phyloP scores from a whole-genome alignment of 345 rosid genomes.

The Firmiana major region DNA sequence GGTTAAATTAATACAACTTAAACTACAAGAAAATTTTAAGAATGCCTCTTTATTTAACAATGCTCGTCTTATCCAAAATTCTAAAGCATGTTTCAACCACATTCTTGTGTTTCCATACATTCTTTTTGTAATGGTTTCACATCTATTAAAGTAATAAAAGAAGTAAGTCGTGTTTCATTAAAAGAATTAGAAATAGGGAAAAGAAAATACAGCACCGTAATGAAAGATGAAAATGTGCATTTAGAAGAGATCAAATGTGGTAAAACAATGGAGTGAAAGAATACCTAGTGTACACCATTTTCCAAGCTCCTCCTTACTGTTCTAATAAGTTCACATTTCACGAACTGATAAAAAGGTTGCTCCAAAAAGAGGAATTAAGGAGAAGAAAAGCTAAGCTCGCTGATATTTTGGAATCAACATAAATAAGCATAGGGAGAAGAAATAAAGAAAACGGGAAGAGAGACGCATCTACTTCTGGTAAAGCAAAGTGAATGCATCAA shows the following conservation, averaged over 20 bases:
- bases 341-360: background rate
- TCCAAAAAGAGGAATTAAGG: background rate
- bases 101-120: background rate
- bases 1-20: background rate
- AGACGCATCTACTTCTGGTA: background rate
- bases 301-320: background rate
- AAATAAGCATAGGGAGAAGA: background rate
- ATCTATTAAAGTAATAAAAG: background rate
- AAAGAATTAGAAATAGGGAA: background rate
- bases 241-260: background rate
- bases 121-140: background rate
- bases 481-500: background rate
- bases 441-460: background rate
- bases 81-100: background rate
- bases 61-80: constrained; percentile 1
- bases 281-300: background rate
- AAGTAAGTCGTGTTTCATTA: background rate
- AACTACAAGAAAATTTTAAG: background rate
- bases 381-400: background rate
- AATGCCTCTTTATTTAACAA: background rate
- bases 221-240: background rate
- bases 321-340: background rate
- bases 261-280: background rate
- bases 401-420: background rate
- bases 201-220: background rate